Percentiles rank a stretch among this genome's conserved stretches.
Conservation (phyloP, 1,284 basidiomycete genomes). For the Sanguinoderma infundibulare region DNA sequence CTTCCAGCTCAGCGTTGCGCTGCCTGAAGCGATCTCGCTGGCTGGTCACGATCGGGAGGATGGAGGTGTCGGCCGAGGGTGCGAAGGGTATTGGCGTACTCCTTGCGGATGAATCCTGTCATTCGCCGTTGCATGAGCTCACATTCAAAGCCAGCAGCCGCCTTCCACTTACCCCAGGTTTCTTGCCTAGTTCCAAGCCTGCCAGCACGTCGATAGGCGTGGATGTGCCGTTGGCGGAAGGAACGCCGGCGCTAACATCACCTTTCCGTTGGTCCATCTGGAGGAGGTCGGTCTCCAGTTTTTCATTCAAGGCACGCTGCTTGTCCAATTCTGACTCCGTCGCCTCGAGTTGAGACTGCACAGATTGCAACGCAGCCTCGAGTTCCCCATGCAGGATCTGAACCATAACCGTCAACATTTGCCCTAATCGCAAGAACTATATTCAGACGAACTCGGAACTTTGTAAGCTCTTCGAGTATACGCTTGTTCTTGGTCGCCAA, state of each 20-base stretch:
- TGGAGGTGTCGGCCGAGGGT: constrained; percentile 84
- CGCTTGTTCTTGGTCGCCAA: constrained; percentile 94
- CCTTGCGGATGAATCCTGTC: constrained; percentile 49
- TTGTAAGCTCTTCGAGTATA: constrained; percentile 93
- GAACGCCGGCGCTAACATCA: constrained; percentile 32
- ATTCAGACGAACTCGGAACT: constrained; percentile 68
- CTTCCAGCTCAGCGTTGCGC: constrained; percentile 95
- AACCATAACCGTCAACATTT: neutral
- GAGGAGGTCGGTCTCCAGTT: constrained; percentile 89
- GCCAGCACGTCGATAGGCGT: constrained; percentile 54
- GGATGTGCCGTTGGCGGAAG: constrained; percentile 19
- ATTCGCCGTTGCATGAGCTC: neutral
- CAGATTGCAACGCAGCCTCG: constrained; percentile 63
- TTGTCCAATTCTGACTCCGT: constrained; percentile 75
- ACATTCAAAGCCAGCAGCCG: neutral
- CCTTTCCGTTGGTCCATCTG: constrained; percentile 67
- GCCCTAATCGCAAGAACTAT: constrained; percentile 1
- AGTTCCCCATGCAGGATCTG: constrained; percentile 86
- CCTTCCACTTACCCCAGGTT: constrained; percentile 32
- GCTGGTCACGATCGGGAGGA: constrained; percentile 94
- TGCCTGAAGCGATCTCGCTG: constrained; percentile 96
- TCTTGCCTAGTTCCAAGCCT: constrained; percentile 74
- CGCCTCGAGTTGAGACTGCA: constrained; percentile 62
- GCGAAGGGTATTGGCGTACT: constrained; percentile 71
- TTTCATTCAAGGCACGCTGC: constrained; percentile 83